phyloP scores from a whole-genome alignment of 2,329 filamentous ascomycete species.

The Aureobasidium zeae region DNA sequence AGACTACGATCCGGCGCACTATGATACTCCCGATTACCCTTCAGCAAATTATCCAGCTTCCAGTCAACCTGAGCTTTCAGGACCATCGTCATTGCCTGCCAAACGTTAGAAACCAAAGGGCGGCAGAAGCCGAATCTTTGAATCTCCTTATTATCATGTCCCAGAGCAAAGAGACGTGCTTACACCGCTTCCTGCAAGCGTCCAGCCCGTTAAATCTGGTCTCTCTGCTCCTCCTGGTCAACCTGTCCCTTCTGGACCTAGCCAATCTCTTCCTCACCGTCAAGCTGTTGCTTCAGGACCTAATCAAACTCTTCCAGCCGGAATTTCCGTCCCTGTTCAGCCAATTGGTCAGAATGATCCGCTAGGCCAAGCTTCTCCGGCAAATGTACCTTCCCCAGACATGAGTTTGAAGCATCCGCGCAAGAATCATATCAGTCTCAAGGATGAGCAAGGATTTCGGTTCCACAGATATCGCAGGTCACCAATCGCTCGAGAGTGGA shows the following conservation, averaged over 20 bases:
- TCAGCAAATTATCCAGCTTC: background rate
- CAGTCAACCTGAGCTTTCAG: background rate
- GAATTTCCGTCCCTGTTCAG: no score
- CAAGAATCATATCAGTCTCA: slow-evolving; percentile 28
- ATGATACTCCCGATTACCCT: background rate
- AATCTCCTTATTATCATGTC: slow-evolving; percentile 13
- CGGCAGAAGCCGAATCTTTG: slow-evolving; percentile 10
- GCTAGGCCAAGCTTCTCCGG: background rate
- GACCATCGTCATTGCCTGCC: background rate
- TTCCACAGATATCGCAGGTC: slow-evolving; percentile 44
- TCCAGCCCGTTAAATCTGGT: background rate
- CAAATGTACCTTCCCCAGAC: slow-evolving; percentile 6
- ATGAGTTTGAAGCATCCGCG: slow-evolving; percentile 27
- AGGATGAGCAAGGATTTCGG: slow-evolving; percentile 32
- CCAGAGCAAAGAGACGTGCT: slow-evolving; percentile 5
- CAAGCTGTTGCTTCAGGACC: no score
- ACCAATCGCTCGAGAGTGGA: slow-evolving; percentile 66
- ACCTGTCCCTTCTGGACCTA: no score
- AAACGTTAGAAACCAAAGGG: slow-evolving; percentile 10
- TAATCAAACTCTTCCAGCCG: no score
- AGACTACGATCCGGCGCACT: slow-evolving; percentile 6
- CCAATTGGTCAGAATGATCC: background rate
- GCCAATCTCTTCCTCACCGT: no score
- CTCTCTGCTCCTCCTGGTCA: background rate
- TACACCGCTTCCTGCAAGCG: background rate